These are phyloP conservation scores for Lactarius trivialis DNA, from an alignment of 768 basidiomycete genomes.

Conservation along the genomic window DNA sequence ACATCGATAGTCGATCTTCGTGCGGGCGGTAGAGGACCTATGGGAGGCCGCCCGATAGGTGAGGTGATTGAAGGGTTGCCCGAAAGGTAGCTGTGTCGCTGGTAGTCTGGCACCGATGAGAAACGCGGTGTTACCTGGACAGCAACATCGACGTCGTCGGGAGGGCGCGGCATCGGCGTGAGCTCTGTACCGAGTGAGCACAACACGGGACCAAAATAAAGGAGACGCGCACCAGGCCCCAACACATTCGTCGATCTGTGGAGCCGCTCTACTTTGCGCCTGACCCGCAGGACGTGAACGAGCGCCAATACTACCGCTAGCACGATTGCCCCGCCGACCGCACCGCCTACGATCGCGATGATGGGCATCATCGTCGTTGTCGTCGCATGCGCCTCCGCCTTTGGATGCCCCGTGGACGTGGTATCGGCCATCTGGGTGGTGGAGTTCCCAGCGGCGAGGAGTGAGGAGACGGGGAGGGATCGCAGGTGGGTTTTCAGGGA, in stretches of 20 bases:
- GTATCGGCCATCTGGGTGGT: background rate
- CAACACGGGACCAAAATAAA: background rate
- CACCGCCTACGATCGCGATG: background rate
- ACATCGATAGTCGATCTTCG: background rate
- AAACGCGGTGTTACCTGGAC: background rate
- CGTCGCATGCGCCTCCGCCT: background rate
- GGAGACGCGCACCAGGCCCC: constrained; percentile 8
- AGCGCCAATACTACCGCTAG: constrained; percentile 1
- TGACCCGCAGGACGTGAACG: constrained; percentile 5
- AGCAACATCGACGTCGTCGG: background rate
- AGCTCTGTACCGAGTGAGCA: constrained; percentile 6
- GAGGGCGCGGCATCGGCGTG: background rate
- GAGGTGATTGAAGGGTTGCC: background rate
- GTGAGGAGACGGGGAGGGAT: background rate
- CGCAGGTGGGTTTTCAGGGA: background rate
- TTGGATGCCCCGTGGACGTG: background rate
- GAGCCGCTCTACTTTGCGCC: constrained; percentile 6
- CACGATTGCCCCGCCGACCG: background rate
- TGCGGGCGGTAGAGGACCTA: background rate
- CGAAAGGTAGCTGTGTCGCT: background rate
- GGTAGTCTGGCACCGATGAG: background rate
- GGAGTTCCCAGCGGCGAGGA: background rate
- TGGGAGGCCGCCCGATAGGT: background rate
- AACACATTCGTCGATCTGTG: constrained; percentile 5
- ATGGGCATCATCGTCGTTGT: background rate